Percentiles rank a stretch among this genome's conserved stretches.
Conservation (phyloP, 108 stramenopile genomes). For the Fragilaria crotonensis region DNA sequence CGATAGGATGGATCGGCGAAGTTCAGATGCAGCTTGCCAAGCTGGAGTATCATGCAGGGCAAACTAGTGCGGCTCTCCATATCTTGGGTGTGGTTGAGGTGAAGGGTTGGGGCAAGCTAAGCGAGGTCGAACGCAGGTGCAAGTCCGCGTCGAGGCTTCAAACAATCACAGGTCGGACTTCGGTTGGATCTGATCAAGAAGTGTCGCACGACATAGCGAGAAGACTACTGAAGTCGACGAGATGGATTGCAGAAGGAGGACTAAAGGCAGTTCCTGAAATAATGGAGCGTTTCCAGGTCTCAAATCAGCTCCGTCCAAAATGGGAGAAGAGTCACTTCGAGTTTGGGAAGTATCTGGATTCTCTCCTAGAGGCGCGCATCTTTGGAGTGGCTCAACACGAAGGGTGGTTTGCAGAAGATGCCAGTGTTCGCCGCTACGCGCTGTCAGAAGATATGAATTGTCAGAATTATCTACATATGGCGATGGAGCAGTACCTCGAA, state of each 20-base stretch:
- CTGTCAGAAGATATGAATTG: slow-evolving; percentile 44
- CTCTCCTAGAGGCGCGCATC: slow-evolving; percentile 47
- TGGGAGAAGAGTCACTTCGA: slow-evolving; percentile 86
- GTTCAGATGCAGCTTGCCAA: slow-evolving; percentile 71
- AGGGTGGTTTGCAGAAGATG: slow-evolving; percentile 28
- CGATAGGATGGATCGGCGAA: slow-evolving; percentile 19
- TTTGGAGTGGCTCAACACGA: slow-evolving; percentile 17
- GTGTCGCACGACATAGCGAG: slow-evolving; percentile 11
- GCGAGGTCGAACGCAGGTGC: neutral
- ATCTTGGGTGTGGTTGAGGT: slow-evolving; percentile 49
- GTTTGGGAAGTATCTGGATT: slow-evolving; percentile 73
- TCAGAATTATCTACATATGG: slow-evolving; percentile 56
- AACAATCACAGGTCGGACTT: neutral
- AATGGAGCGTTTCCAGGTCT: slow-evolving; percentile 49
- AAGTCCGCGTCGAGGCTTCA: neutral
- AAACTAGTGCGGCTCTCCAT: slow-evolving; percentile 53
- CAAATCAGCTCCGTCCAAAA: slow-evolving; percentile 51
- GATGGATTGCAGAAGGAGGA: slow-evolving; percentile 73
- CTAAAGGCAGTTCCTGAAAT: slow-evolving; percentile 65
- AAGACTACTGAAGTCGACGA: slow-evolving; percentile 54
- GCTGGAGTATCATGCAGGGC: slow-evolving; percentile 57
- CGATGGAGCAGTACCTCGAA: slow-evolving; percentile 63
- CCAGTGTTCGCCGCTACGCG: slow-evolving; percentile 25
- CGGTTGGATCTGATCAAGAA: neutral
- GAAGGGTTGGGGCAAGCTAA: slow-evolving; percentile 2